Conservation (phyloP, 2,329 filamentous ascomycete genomes). For the Aspergillus sergii region DNA sequence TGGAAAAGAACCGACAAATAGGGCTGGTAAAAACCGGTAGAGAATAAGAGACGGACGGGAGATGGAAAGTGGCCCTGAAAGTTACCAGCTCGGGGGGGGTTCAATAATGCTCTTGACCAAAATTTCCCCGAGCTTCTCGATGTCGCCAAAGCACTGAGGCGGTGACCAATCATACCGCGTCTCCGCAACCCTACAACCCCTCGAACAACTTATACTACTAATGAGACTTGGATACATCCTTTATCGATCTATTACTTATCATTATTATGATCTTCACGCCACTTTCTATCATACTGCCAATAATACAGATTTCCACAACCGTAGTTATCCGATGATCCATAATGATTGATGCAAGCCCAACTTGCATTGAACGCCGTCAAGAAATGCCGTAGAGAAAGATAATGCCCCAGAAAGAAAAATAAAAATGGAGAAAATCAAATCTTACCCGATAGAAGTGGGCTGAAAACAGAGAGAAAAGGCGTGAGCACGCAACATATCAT, state of each 20-base stretch:
- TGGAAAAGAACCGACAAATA: slow-evolving; percentile 21
- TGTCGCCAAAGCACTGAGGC: slow-evolving; percentile 35
- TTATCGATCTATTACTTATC: neutral
- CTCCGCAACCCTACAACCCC: slow-evolving; percentile 22
- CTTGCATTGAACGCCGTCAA: neutral
- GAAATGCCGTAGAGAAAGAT: neutral
- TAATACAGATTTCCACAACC: slow-evolving; percentile 1
- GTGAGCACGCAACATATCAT: slow-evolving; percentile 1
- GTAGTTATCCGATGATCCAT: neutral
- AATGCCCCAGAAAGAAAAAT: neutral
- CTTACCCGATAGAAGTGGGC: neutral
- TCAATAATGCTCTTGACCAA: slow-evolving; percentile 41
- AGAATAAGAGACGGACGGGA: slow-evolving; percentile 18
- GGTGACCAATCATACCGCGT: slow-evolving; percentile 37
- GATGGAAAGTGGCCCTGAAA: slow-evolving; percentile 30
- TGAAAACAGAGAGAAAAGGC: neutral
- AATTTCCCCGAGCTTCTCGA: slow-evolving; percentile 45
- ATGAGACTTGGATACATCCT: neutral
- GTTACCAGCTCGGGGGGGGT: slow-evolving; percentile 33
- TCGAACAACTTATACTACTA: neutral
- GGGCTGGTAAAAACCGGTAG: slow-evolving; percentile 10
- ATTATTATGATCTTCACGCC: neutral
- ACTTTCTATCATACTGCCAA: neutral
- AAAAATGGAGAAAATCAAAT: neutral
- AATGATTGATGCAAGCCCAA: neutral